Base-by-base conservation (phyloP, 2,329 filamentous ascomycete species). In the Calonectria pteridis region DNA sequence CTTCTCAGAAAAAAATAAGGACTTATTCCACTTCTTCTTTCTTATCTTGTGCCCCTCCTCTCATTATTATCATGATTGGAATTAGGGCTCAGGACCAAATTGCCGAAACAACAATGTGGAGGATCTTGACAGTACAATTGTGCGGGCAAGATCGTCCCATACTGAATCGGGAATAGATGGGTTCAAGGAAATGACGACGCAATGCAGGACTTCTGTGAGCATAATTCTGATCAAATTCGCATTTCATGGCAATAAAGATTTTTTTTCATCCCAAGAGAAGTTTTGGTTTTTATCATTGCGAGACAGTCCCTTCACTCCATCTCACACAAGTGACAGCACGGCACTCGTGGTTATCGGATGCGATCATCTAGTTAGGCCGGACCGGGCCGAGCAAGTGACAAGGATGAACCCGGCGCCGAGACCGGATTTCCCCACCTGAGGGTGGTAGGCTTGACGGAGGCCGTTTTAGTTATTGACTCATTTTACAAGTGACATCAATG, bases 301-400 rank as follows among this genome's bases (percentile, higher is more conserved):
- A 62, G 4, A 33, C 18, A 37, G 43, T 4, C 23, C 13, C 37
- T 62, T 59, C n/a, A 28, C 33, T 62, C 7, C 33, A 62, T 37
- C 26, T 37, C 33, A 62, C 14, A 16, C 23, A 40, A 13, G 4
- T 3, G 5, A 23, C 37, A 26, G 55, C 35, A 28, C 33, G 58
- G 49, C 26, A 40, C 29, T 58, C 49, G 49, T 49, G 65, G 46
- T 43, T 51, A 18, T 46, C 43, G 43, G 43, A 46, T 46, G 43
- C 50, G 50, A 65, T 65, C 29, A 58, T 53, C 55, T 37, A 55
- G 55, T 53, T 35, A 49, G 70, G 67, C 73, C 77, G 78, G 78
- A 77, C 78, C 78, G 78, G 76, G 76, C 78, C 78, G 78, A 77
- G 70, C 49, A 49, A 37, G 7, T 46, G 66, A 78, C 71, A 62